These are phyloP conservation scores for Helotiales sp. DNA, from an alignment of 2,329 filamentous ascomycete genomes.

Conservation along the genomic window DNA sequence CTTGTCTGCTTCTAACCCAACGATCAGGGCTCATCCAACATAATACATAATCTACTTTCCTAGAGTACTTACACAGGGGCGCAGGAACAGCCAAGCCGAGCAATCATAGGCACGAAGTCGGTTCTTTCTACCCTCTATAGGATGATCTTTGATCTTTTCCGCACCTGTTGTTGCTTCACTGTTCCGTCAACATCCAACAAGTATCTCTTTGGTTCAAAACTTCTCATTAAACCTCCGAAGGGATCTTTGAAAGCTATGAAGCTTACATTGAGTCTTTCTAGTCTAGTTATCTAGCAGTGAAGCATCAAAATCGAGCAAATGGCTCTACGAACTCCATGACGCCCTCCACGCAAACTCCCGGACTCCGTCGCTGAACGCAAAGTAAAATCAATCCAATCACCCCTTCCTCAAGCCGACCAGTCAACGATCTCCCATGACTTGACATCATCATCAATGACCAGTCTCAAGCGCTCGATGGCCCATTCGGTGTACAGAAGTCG, in stretches of 20 bases:
- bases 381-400: background rate
- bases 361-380: constrained; percentile 13
- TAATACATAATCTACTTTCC: background rate
- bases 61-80: background rate
- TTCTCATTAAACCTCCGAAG: no score
- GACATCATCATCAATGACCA: constrained; percentile 71
- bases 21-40: background rate
- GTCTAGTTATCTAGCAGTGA: constrained; percentile 1
- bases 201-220: no score
- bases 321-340: background rate
- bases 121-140: background rate
- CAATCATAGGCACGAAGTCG: background rate
- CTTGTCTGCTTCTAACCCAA: background rate
- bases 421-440: constrained; percentile 66
- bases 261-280: constrained; percentile 2
- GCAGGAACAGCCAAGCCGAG: background rate
- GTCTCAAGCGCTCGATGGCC: constrained; percentile 70
- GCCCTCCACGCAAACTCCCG: background rate
- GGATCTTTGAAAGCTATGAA: background rate
- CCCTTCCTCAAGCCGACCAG: constrained; percentile 53
- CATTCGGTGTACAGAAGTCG: constrained; percentile 69
- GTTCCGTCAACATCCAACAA: background rate
- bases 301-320: background rate
- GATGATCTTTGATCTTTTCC: background rate
- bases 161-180: background rate